phyloP scores from a whole-genome alignment of 305 asterid genomes.

The Fraxinus paxiana region DNA sequence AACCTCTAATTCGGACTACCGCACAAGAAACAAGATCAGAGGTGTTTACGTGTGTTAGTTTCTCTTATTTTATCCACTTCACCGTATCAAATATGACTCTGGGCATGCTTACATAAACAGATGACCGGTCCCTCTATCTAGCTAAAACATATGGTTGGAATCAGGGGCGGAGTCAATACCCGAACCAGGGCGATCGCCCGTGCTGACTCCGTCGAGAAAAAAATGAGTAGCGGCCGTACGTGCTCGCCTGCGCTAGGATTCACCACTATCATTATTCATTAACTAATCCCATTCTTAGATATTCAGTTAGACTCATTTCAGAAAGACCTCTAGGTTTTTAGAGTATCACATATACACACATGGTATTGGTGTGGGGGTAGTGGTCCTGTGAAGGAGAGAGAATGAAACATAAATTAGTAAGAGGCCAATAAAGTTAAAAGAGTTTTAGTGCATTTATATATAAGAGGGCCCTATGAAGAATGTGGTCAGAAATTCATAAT shows the following conservation, averaged over 20 bases:
- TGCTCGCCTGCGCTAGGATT: no score
- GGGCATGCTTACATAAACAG: not conserved
- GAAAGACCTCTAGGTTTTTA: not conserved
- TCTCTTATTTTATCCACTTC: not conserved
- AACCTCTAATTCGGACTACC: not conserved
- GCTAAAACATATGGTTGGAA: no score
- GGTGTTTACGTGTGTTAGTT: not conserved
- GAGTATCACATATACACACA: no score
- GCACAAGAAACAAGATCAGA: not conserved
- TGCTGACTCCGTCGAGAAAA: no score
- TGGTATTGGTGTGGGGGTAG: not conserved
- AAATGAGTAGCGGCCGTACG: no score
- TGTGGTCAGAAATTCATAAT: no score
- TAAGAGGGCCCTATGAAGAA: no score
- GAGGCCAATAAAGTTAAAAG: constrained; percentile 7
- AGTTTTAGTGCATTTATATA: no score
- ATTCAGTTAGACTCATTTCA: not conserved
- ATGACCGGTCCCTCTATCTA: not conserved
- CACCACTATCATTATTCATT: not conserved
- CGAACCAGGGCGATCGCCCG: no score
- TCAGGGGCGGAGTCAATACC: no score
- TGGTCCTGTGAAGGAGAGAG: not conserved
- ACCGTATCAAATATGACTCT: not conserved
- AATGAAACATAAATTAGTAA: not conserved
- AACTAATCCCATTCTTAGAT: not conserved